Conservation (phyloP, 176 grass and related monocot species). For the Oryza meyeriana region DNA sequence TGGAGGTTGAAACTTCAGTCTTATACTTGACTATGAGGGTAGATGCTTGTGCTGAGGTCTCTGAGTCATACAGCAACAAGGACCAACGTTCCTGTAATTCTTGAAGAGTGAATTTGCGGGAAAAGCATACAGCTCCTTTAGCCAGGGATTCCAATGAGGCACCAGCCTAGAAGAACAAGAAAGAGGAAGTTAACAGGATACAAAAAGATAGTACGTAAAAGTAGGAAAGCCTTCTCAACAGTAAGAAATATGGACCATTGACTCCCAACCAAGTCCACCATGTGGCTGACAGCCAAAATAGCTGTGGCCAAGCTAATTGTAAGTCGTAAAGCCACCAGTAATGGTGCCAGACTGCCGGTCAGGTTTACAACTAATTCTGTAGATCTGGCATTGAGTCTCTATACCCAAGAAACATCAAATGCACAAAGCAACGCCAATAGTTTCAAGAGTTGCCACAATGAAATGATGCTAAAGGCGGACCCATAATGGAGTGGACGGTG, state of each 20-base stretch:
- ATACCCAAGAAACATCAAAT: background rate
- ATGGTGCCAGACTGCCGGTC: background rate
- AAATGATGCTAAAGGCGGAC: background rate
- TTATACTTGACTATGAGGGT: constrained; percentile 34
- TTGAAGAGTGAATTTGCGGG: constrained; percentile 47
- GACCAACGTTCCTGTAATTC: constrained; percentile 56
- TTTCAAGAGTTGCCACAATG: background rate
- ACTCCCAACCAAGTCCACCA: background rate
- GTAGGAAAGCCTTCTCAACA: background rate
- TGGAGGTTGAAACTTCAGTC: constrained; percentile 26
- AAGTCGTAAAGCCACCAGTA: background rate
- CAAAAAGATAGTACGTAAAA: background rate
- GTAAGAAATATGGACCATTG: background rate
- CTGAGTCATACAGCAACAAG: constrained; percentile 43
- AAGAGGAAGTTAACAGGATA: constrained; percentile 8
- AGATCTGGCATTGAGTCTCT: background rate
- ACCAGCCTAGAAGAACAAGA: constrained; percentile 45
- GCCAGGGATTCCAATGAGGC: constrained; percentile 47
- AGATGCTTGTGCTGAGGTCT: constrained; percentile 36
- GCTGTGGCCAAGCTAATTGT: background rate
- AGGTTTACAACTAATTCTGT: background rate
- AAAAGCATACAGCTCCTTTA: constrained; percentile 58
- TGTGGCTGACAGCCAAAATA: background rate
- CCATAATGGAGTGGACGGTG: background rate
- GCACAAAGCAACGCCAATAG: background rate